Conservation (phyloP, 148 eudicot species). For the Linanthus parryae region DNA sequence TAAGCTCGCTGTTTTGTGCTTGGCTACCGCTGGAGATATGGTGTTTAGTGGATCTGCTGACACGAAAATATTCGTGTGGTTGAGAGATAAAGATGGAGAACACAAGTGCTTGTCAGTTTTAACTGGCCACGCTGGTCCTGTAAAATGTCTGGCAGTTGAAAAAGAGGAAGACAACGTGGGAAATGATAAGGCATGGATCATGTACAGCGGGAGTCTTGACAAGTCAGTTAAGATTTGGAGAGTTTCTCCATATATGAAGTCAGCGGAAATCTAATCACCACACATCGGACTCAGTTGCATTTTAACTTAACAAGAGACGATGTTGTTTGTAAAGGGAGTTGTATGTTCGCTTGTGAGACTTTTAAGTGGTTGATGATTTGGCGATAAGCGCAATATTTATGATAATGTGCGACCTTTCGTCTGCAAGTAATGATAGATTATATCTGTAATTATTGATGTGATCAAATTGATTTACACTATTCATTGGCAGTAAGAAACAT, state of each 20-base stretch:
- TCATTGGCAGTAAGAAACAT: no score
- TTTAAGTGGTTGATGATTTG: no score
- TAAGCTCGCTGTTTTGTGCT: slow-evolving; percentile 11
- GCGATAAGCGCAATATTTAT: no score
- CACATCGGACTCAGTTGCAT: no score
- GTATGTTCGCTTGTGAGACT: no score
- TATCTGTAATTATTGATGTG: no score
- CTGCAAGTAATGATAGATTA: no score
- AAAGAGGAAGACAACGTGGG: slow-evolving; percentile 7
- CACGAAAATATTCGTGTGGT: slow-evolving; percentile 70
- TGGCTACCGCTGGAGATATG: slow-evolving; percentile 46
- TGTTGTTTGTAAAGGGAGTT: no score
- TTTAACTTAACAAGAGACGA: no score
- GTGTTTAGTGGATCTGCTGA: slow-evolving; percentile 82
- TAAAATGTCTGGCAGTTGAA: slow-evolving; percentile 63
- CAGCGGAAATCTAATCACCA: no score
- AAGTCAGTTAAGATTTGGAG: slow-evolving; percentile 68
- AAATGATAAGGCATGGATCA: slow-evolving; percentile 39
- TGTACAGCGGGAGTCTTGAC: slow-evolving; percentile 77
- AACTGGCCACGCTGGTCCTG: slow-evolving; percentile 64
- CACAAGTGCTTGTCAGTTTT: slow-evolving; percentile 55
- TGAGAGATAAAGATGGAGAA: slow-evolving; percentile 37
- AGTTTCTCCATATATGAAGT: slow-evolving; percentile 26
- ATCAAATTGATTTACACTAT: no score
- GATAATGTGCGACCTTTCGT: no score